These are phyloP conservation scores for Psilocybe sp. DNA, from an alignment of 768 basidiomycete genomes.

Conservation along the genomic window DNA sequence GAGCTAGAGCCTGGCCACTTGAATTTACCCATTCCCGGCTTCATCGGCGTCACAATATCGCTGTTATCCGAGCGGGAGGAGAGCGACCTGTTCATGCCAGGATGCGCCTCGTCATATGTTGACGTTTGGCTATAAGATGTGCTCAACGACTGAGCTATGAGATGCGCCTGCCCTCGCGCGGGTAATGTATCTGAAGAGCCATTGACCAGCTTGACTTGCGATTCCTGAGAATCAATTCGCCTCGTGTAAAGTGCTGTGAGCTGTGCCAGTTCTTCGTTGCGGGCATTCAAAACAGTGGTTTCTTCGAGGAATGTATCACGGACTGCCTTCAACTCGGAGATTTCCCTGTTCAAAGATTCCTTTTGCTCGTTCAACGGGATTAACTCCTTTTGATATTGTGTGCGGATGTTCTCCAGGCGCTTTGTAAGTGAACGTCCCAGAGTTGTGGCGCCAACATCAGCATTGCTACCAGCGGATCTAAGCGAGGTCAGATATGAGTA, in stretches of 20 bases:
- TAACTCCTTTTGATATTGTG: constrained; percentile 85
- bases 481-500: constrained; percentile 4
- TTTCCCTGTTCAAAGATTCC: constrained; percentile 75
- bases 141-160: constrained; percentile 20
- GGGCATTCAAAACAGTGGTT: constrained; percentile 82
- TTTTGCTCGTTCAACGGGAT: constrained; percentile 80
- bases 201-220: constrained; percentile 23
- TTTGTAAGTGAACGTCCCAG: constrained; percentile 73
- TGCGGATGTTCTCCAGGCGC: constrained; percentile 84
- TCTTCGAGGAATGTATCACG: constrained; percentile 90
- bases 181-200: constrained; percentile 28
- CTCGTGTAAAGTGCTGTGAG: constrained; percentile 80
- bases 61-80: too few species aligned
- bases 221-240: constrained; percentile 63
- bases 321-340: constrained; percentile 81
- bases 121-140: constrained; percentile 7
- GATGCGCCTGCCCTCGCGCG: too few species aligned
- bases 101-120: constrained; percentile 43
- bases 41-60: constrained; percentile 17
- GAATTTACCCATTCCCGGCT: constrained; percentile 57
- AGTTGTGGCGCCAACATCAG: constrained; percentile 40
- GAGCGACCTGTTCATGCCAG: too few species aligned
- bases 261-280: constrained; percentile 91
- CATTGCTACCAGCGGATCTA: constrained; percentile 26
- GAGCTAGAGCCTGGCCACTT: constrained; percentile 60